Evolutionary conservation across 2,329 filamentous ascomycete genomes (phyloP), one percentile per base, ranked within the genome.

Genomic region (Apiospora malaysiana): DNA sequence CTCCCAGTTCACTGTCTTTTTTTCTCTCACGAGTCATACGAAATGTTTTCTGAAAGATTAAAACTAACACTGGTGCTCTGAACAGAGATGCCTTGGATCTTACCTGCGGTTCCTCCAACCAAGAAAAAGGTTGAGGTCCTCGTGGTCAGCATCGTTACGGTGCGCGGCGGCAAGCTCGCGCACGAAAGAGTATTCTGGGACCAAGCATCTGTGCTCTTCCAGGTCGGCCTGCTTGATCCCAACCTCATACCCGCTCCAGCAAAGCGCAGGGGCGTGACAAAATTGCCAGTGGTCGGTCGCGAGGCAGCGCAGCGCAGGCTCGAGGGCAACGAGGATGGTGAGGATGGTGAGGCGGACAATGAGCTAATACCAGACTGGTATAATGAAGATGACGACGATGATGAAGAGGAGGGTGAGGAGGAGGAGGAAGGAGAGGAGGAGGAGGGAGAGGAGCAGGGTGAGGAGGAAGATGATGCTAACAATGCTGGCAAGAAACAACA

Each of bases 111-210:
- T 0, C 87, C 87, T 2, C 85, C 89, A 0, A 92, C 90, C 0
- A 81, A 83, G 45, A 83, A 82, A 68, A 81, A 83, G 4, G 83
- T 91, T 14, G 83, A 88, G 49, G 83, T 93, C 14, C 87, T 90
- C 0, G 86, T 92, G 66, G 90, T 89, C 0, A 86, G 86, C 1
- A 84, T 93, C 2, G 89, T 92, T 0, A 89, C 89, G 43, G 83
- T 93, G 68, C 84, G 90, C 0, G 91, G 90, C 0, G 90, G 91
- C 69, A 84, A 88, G 1, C 78, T 93, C 0, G 90, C 88, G 71
- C 89, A 92, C 70, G 91, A 93, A 75, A 90, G 92, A 72, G 90
- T 93, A 16, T 84, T 86, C 12, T 93, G 91, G 91, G 91, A 93
- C 70, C 90, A 92, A 76, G 89, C 85, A 0, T 91, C 88, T 0